These are phyloP conservation scores for Thoreauomyces humboldtii DNA, from an alignment of 192 early-diverging fungal species.

Conservation along the genomic window DNA sequence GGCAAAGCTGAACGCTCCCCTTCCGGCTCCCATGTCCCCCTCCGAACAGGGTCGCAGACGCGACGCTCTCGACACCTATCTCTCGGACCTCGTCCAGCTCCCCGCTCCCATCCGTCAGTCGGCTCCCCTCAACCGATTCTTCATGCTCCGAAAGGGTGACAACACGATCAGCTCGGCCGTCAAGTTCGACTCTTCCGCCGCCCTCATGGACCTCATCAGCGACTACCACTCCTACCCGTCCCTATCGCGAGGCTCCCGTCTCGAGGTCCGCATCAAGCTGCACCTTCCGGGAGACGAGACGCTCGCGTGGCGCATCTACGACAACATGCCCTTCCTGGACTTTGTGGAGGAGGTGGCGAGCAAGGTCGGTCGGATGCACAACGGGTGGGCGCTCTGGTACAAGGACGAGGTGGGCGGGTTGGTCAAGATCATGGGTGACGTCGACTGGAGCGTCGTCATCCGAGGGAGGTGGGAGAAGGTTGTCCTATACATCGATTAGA, in stretches of 20 bases:
- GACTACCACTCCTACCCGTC: constrained; percentile 23
- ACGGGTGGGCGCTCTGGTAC: constrained; percentile 23
- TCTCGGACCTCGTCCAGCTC: constrained; percentile 14
- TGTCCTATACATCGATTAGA: constrained; percentile 25
- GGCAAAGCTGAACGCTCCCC: neutral
- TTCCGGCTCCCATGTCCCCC: neutral
- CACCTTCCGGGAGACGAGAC: constrained; percentile 20
- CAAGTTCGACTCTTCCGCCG: constrained; percentile 6
- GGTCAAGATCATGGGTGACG: constrained; percentile 30
- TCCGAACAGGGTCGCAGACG: constrained; percentile 4
- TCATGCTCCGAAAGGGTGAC: constrained; percentile 26
- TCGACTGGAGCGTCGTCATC: constrained; percentile 33
- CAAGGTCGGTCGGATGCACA: constrained; percentile 6
- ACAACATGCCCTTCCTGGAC: constrained; percentile 13
- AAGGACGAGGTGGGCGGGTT: constrained; percentile 36
- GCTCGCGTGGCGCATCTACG: constrained; percentile 18
- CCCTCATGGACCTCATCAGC: constrained; percentile 29
- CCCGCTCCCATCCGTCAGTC: constrained; percentile 18
- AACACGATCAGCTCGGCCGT: constrained; percentile 9
- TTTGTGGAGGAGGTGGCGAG: constrained; percentile 32
- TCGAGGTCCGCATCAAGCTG: constrained; percentile 24
- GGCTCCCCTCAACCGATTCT: constrained; percentile 16
- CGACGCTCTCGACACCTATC: constrained; percentile 25
- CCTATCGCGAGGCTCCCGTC: neutral
- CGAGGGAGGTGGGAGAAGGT: constrained; percentile 20